These are phyloP conservation scores for Tritrichomonas foetus DNA, from an alignment of 208 protist genomes.

Conservation along the genomic window DNA sequence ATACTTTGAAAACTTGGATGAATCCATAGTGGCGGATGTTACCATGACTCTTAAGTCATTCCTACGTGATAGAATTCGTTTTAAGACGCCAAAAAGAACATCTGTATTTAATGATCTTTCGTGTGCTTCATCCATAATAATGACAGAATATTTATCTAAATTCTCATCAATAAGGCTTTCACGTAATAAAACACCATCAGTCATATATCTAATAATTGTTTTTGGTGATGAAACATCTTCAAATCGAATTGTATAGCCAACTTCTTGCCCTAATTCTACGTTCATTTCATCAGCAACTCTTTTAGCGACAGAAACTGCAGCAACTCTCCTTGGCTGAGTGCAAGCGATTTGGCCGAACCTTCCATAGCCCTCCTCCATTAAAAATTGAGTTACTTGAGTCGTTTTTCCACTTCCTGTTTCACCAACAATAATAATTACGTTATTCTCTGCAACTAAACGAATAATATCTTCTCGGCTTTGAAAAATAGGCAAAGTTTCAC, in stretches of 20 bases:
- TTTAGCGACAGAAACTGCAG: conserved; percentile 93
- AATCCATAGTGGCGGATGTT: conserved; percentile 97
- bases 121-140: conserved; percentile 84
- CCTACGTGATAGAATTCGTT: conserved; percentile 58
- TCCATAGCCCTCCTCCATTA: conserved; percentile 70
- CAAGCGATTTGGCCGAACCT: conserved; percentile 52
- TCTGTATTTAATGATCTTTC: conserved; percentile 82
- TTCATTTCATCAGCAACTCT: conserved; percentile 84
- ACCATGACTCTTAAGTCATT: conserved; percentile 96
- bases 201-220: conserved; percentile 79
- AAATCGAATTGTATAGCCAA: conserved; percentile 80
- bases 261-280: conserved; percentile 64
- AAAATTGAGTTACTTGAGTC: conserved; percentile 80
- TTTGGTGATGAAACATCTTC: conserved; percentile 66
- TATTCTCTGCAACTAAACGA: neutral
- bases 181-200: conserved; percentile 77
- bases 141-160: conserved; percentile 61
- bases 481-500: neutral
- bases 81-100: conserved; percentile 64
- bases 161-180: conserved; percentile 62
- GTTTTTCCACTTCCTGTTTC: conserved; percentile 77
- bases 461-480: conserved; percentile 10
- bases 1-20: conserved; percentile 78
- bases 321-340: conserved; percentile 97
- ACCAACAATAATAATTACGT: conserved; percentile 54